These are phyloP conservation scores for Aethionema arabicum DNA, from an alignment of 345 rosid genomes.

Conservation along the genomic window DNA sequence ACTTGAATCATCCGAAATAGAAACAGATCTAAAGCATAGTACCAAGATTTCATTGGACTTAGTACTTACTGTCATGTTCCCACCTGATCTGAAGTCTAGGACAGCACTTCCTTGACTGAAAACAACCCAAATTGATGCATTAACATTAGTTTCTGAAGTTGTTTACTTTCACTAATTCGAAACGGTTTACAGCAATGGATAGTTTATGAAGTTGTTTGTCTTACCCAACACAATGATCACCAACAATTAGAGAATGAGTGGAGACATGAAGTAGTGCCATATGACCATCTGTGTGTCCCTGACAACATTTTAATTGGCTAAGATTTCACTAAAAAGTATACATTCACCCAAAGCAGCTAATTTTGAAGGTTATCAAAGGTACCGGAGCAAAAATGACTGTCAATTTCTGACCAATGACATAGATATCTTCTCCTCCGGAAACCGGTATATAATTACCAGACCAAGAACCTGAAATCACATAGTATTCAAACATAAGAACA, in stretches of 20 bases:
- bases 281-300: conserved; percentile 99
- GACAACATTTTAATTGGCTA: conserved; percentile 29
- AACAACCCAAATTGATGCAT: conserved; percentile 30
- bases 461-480: conserved; percentile 60
- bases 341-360: background rate
- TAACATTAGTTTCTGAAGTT: background rate
- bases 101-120: conserved; percentile 75
- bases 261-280: conserved; percentile 61
- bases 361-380: conserved; percentile 9
- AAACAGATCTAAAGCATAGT: conserved; percentile 19
- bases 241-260: conserved; percentile 70
- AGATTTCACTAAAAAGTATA: conserved; percentile 7
- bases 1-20: background rate
- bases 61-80: conserved; percentile 62
- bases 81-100: conserved; percentile 75
- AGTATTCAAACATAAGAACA: conserved; percentile 22
- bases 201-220: conserved; percentile 29
- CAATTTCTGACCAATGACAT: conserved; percentile 73
- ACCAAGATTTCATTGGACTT: too few species aligned
- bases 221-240: conserved; percentile 97
- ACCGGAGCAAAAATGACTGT: conserved; percentile 75
- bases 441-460: conserved; percentile 61
- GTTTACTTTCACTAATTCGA: too few species aligned
- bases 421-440: conserved; percentile 74
- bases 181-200: background rate